These are phyloP conservation scores for Fusarium beomiforme DNA, from an alignment of 2,329 filamentous ascomycete genomes.

Conservation along the genomic window DNA sequence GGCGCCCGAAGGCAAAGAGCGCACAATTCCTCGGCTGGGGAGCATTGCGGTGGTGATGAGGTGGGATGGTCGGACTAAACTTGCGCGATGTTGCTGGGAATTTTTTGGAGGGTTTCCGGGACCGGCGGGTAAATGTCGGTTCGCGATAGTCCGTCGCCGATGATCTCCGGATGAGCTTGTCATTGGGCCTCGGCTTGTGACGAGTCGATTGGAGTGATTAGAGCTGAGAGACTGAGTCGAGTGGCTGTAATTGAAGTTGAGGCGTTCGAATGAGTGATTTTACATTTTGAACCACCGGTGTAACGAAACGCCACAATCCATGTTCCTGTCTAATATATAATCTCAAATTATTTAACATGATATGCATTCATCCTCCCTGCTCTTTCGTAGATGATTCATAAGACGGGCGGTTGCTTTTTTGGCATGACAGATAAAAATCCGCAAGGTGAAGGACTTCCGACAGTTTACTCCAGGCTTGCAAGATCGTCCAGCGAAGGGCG, in stretches of 20 bases:
- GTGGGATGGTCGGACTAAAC: constrained; percentile 22
- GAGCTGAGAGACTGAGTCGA: neutral
- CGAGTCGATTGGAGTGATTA: neutral
- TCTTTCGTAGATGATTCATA: constrained; percentile 9
- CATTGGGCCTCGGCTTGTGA: constrained; percentile 19
- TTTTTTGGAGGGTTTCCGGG: constrained; percentile 44
- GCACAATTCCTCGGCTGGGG: constrained; percentile 57
- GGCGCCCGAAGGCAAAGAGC: constrained; percentile 50
- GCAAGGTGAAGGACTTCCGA: neutral
- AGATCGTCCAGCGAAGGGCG: constrained; percentile 71
- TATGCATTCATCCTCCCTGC: constrained; percentile 26
- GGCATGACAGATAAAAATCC: neutral
- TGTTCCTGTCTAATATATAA: constrained; percentile 40
- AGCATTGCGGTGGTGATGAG: constrained; percentile 52
- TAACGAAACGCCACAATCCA: constrained; percentile 22
- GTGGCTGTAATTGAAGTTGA: neutral
- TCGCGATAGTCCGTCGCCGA: constrained; percentile 26
- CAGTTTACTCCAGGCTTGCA: constrained; percentile 71
- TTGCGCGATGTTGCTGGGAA: constrained; percentile 29
- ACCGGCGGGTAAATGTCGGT: constrained; percentile 50
- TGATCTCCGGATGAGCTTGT: constrained; percentile 18
- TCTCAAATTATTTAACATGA: constrained; percentile 38
- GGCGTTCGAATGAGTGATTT: constrained; percentile 20
- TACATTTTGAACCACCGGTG: constrained; percentile 33
- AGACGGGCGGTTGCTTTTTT: neutral